Base-by-base conservation (phyloP, 768 basidiomycete genomes). In the Jaapia argillacea region DNA sequence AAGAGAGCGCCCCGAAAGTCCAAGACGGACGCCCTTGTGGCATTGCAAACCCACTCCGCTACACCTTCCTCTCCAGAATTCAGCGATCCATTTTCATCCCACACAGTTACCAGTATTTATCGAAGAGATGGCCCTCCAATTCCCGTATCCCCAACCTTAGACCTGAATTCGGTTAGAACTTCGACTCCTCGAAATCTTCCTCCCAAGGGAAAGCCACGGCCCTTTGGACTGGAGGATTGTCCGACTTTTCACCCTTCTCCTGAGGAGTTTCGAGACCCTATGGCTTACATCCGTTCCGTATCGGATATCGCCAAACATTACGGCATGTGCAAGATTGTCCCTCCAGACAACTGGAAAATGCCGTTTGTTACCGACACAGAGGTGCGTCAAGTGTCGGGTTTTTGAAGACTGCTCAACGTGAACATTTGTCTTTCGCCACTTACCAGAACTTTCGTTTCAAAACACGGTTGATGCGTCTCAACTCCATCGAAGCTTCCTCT, bases 241-340 rank as follows among this genome's bases (percentile, higher is more conserved):
- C 96, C 89, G 4, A 79, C 78, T 51, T 99, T 79, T 58, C 84
- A 81, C 60, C 96, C 96, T 20, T 85, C 82, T 1, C 57, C 65
- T n/a, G 93, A 91, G 45, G 86, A 99, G 62, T 99, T 92, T 63
- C 79, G 76, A 58, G 89, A 97, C 65, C 91, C 94, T 27, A 84
- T 96, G 84, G 74, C 76, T 36, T 99, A 97, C 63, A 86, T 99
- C 61, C 78, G 76, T 58, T 79, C 79, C 46, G 85, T 93, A 50
- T 73, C 81, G 16, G 75, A 77, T 41, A 63, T 69, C 24, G 94
- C 85, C 1, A 72, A 69, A 57, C 64, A 76, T 39, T 89, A 76
- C 57, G 96, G 96, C 21, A 91, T 99, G 54, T 93, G 89, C 68
- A 99, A 99, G 69, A 79, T 99, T 45, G 76, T 97, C 21, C 96